A percentile compares a stretch with the other conserved stretches of the same genome.
phyloP scores from a whole-genome alignment of 257 asterid genomes.

The Oldenlandia corymbosa region DNA sequence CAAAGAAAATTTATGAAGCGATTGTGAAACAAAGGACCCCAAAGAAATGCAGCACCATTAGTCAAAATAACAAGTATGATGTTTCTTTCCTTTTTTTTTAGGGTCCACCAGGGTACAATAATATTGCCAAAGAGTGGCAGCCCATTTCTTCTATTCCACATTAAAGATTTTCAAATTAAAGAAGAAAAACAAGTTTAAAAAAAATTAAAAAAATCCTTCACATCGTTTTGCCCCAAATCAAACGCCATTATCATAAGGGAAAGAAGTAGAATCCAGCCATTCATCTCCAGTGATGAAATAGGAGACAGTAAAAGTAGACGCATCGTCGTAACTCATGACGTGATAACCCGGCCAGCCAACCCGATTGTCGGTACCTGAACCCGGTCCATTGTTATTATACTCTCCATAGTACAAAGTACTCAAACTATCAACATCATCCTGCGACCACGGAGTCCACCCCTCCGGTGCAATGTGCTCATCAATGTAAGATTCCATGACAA shows the following conservation, averaged over 20 bases:
- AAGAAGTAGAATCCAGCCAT: constrained; percentile 80
- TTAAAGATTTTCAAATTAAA: too few species aligned
- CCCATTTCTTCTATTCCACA: too few species aligned
- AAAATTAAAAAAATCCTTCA: neutral
- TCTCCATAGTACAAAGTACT: constrained; percentile 77
- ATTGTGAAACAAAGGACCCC: too few species aligned
- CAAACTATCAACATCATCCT: constrained; percentile 34
- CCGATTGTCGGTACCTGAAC: constrained; percentile 45
- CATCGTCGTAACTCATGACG: constrained; percentile 60
- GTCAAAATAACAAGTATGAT: too few species aligned
- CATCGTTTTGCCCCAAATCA: too few species aligned
- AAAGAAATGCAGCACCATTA: too few species aligned
- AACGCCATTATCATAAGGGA: constrained; percentile 73
- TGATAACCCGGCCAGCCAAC: constrained; percentile 67
- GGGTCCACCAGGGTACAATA: too few species aligned
- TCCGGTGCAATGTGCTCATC: constrained; percentile 42
- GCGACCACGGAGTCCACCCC: constrained; percentile 75
- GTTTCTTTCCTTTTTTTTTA: too few species aligned
- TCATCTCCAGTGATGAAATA: constrained; percentile 63
- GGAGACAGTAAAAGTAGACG: constrained; percentile 54
- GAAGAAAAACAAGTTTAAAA: too few species aligned
- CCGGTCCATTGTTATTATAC: constrained; percentile 66
- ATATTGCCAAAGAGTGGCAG: too few species aligned
- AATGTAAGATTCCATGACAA: constrained; percentile 52
- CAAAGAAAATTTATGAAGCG: too few species aligned